These are phyloP conservation scores for Gilbertella persicaria DNA, from an alignment of 371 early-diverging fungal genomes.

Conservation along the genomic window DNA sequence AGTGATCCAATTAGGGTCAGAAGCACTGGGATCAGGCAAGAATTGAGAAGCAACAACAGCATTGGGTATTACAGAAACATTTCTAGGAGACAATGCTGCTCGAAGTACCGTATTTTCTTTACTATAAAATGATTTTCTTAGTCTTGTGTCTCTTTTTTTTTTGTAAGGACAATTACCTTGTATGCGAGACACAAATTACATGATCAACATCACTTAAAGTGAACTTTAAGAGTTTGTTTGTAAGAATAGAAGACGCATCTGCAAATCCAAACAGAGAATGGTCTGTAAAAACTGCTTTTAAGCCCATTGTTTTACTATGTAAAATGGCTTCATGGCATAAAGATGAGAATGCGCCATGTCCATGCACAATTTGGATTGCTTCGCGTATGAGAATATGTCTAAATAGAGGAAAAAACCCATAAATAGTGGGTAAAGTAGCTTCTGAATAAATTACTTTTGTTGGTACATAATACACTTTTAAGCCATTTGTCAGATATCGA, in stretches of 20 bases:
- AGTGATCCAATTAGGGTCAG: constrained; percentile 85
- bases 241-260: constrained; percentile 90
- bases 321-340: constrained; percentile 96
- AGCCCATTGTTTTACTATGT: constrained; percentile 95
- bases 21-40: constrained; percentile 77
- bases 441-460: constrained; percentile 84
- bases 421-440: constrained; percentile 94
- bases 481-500: constrained; percentile 88
- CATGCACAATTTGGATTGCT: constrained; percentile 95
- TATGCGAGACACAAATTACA: constrained; percentile 98
- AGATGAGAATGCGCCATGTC: constrained; percentile 93
- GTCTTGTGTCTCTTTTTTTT: background rate
- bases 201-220: constrained; percentile 94
- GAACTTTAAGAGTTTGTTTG: constrained; percentile 95
- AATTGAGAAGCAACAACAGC: constrained; percentile 94
- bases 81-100: constrained; percentile 85
- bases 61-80: constrained; percentile 99
- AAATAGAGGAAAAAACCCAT: constrained; percentile 90
- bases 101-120: constrained; percentile 98
- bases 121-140: constrained; percentile 40
- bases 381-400: constrained; percentile 93
- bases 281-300: constrained; percentile 97
- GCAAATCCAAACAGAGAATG: constrained; percentile 99
- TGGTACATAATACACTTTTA: constrained; percentile 98
- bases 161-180: constrained; percentile 60